phyloP scores from a whole-genome alignment of 768 basidiomycete genomes.

The Serendipita vermifera region DNA sequence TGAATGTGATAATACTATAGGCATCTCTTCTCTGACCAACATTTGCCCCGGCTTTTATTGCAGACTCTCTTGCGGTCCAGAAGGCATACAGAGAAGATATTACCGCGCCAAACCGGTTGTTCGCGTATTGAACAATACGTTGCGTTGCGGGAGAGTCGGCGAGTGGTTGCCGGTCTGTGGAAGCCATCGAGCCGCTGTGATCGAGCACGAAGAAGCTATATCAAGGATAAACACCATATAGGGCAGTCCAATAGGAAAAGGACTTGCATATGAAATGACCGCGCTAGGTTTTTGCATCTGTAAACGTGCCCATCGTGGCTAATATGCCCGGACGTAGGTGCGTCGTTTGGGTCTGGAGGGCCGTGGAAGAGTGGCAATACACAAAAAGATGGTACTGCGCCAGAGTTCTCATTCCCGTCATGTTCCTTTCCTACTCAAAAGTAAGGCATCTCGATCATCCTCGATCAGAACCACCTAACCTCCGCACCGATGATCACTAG shows the following conservation, averaged over 20 bases:
- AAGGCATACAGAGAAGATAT: constrained; percentile 42
- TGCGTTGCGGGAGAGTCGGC: constrained; percentile 29
- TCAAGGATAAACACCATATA: constrained; percentile 32
- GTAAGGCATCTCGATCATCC: neutral
- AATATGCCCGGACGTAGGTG: constrained; percentile 31
- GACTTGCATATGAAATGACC: constrained; percentile 34
- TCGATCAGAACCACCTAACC: neutral
- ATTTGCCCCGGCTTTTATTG: constrained; percentile 16
- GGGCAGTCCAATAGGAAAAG: neutral
- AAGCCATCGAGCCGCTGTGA: constrained; percentile 42
- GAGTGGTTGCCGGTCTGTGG: constrained; percentile 32
- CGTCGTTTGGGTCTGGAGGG: constrained; percentile 20
- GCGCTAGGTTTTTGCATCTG: constrained; percentile 38
- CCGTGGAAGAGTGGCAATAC: constrained; percentile 42
- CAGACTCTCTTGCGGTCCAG: constrained; percentile 39
- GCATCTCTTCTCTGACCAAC: neutral
- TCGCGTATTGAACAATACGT: constrained; percentile 25
- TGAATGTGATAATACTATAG: neutral
- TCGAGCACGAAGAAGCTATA: constrained; percentile 44
- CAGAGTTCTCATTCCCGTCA: constrained; percentile 24
- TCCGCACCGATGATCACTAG: neutral
- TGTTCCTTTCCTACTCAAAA: constrained; percentile 37
- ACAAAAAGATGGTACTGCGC: constrained; percentile 42
- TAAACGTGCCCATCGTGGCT: constrained; percentile 48
- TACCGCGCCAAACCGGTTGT: constrained; percentile 49